phyloP scores from a whole-genome alignment of 345 rosid genomes.

The Acer yangbiense region DNA sequence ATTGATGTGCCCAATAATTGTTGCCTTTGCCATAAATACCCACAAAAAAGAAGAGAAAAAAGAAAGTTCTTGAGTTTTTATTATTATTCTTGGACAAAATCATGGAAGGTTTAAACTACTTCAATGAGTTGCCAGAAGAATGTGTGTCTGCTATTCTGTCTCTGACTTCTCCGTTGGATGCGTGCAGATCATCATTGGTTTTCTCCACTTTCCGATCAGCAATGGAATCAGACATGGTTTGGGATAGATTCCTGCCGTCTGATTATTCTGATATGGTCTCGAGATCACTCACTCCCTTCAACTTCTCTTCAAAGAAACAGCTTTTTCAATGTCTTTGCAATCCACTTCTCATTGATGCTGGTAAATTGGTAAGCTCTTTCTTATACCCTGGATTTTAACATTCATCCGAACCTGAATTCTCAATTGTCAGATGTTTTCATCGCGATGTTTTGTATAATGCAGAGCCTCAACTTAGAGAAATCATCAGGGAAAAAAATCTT shows the following conservation, averaged over 20 bases:
- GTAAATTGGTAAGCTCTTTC: slow-evolving; percentile 38
- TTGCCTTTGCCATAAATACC: no score
- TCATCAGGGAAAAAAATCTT: slow-evolving; percentile 53
- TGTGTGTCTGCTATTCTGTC: slow-evolving; percentile 58
- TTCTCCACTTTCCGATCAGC: slow-evolving; percentile 59
- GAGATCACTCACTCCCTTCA: slow-evolving; percentile 16
- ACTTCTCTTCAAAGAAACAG: slow-evolving; percentile 58
- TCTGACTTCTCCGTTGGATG: slow-evolving; percentile 64
- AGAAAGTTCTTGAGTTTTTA: background rate
- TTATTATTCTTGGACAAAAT: background rate
- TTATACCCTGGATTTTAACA: background rate
- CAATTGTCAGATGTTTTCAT: background rate
- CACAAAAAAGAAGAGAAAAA: background rate
- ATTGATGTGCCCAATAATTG: background rate
- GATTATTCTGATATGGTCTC: slow-evolving; percentile 35
- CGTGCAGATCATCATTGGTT: slow-evolving; percentile 43
- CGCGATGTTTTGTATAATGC: background rate
- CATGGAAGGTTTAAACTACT: slow-evolving; percentile 12
- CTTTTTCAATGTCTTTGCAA: slow-evolving; percentile 51
- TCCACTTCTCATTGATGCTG: slow-evolving; percentile 48
- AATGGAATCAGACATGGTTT: slow-evolving; percentile 56
- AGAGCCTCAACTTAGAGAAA: slow-evolving; percentile 67
- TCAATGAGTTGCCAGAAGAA: slow-evolving; percentile 53
- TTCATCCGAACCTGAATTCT: background rate
- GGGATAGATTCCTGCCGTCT: slow-evolving; percentile 63